Evolutionary conservation across 2,329 filamentous ascomycete species (phyloP).

Genomic region (Parasarocladium wereldwijsianum): DNA sequence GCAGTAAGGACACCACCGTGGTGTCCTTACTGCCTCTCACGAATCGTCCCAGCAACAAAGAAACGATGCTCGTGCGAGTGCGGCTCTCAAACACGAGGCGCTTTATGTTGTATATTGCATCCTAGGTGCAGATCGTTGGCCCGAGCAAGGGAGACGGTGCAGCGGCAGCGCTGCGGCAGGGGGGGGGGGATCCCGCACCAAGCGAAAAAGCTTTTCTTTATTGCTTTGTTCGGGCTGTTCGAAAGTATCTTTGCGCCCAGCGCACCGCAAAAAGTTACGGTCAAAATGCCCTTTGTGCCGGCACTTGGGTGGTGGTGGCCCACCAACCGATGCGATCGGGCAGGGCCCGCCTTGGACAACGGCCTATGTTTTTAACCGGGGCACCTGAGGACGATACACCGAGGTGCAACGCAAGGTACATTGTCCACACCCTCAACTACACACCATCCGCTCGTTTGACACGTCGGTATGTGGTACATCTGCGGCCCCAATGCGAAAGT

Average conservation of each 20-base stretch:
- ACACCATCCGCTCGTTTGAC: not conserved
- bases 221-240: not conserved
- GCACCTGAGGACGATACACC: conserved; percentile 1
- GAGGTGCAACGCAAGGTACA: not conserved
- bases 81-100: not conserved
- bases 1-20: not conserved
- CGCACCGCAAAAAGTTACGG: not conserved
- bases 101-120: no score
- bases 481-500: no score
- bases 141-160: no score
- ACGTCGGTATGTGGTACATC: no score
- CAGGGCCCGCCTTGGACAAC: conserved; percentile 1
- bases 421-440: not conserved
- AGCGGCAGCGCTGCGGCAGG: no score
- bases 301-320: conserved; percentile 1
- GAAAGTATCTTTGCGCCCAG: not conserved
- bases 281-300: not conserved
- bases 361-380: conserved; percentile 2
- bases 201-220: conserved; percentile 4
- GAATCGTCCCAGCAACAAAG: not conserved
- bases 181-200: no score
- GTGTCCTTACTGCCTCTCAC: not conserved
- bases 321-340: not conserved
- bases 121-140: no score
- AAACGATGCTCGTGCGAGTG: no score